Conservation (phyloP, 139 green algal species). For the Tetradesmus lagerheimii region DNA sequence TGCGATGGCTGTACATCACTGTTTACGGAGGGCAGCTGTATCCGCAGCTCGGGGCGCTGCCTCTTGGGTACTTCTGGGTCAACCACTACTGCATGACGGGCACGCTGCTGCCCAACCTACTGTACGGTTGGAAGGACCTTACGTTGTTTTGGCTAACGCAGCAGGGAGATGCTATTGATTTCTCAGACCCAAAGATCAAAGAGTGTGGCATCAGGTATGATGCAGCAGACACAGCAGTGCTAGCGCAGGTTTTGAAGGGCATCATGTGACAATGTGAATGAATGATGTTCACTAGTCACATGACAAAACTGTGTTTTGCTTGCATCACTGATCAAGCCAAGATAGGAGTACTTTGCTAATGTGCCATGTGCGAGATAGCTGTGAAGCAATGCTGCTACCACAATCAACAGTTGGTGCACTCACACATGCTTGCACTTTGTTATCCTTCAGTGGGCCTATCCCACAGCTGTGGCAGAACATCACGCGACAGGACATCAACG, state of each 20-base stretch:
- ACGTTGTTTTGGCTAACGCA: not conserved
- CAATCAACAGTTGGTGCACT: not conserved
- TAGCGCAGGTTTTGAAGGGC: no score
- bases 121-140: not conserved
- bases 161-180: not conserved
- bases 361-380: no score
- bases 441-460: not conserved
- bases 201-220: not conserved
- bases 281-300: no score
- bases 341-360: no score
- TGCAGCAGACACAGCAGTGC: no score
- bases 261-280: no score
- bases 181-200: not conserved
- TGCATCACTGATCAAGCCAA: no score
- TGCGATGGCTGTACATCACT: not conserved
- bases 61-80: not conserved
- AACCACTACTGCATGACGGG: not conserved
- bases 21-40: not conserved
- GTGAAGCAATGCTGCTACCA: not conserved
- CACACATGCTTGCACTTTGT: not conserved
- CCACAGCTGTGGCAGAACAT: not conserved
- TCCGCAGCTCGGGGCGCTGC: not conserved
- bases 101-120: not conserved
- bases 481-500: not conserved
- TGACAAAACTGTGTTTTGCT: no score